Base-by-base conservation (phyloP, 1,284 basidiomycete genomes). In the Malassezia pachydermatis region DNA sequence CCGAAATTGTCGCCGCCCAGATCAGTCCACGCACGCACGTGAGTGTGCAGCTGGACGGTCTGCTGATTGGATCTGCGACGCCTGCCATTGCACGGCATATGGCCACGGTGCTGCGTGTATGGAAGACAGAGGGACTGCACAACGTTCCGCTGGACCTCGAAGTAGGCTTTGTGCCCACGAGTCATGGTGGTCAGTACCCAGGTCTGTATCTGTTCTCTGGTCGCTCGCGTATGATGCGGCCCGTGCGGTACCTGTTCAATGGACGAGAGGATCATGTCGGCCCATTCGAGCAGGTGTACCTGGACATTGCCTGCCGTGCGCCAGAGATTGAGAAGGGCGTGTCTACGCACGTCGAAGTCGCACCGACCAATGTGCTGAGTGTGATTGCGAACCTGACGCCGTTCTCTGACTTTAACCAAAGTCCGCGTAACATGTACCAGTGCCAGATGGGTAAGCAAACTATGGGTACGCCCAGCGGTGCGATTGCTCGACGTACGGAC, bases 391-490 rank as follows among this genome's bases (percentile, higher is more conserved):
- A 80, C 65, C 68, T 81, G 53, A 81, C 79, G 1, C 79, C 79
- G 4, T 81, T 81, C 72, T 79, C 90, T 32, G 92, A 99, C 76
- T 98, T 96, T 76, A 99, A 99, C 74, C 94, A 80, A 65, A 76
- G 74, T 30, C 78, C 78, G 3, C 72, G 78, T 53, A 79, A 79
- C 71, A 78, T 78, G 76, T 79, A 79, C 63, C 77, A 92, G 76
- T 54, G 51, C 54, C 78, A 96, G 83, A 99, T 99, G 94, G 89
- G 88, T 74, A 99, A 99, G 78, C 94, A 99, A 79, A 86, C 88
- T 1, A 98, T 99, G 94, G 94, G 94, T 32, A 98, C 94, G 24
- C 92, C 94, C 1, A 84, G 88, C 25, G 95, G 89, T 1, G 86
- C 88, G 3, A 73, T 96, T 24, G 79, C 80, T 63, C 86, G 88